Evolutionary conservation across 495 filamentous ascomycete species (phyloP).

Genomic region (Letharia lupina): DNA sequence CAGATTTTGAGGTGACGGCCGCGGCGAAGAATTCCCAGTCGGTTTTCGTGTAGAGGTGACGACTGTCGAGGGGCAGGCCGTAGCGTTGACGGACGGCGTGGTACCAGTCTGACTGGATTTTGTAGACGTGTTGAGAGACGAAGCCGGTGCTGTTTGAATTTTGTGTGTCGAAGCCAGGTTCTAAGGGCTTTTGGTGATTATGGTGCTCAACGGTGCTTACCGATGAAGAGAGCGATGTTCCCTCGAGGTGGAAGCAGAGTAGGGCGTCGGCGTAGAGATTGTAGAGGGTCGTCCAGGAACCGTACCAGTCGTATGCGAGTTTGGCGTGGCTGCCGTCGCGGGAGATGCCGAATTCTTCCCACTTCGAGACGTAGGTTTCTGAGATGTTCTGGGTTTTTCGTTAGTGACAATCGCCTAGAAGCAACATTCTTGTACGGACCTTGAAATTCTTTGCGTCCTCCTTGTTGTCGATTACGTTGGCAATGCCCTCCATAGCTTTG

Average conservation of each 20-base stretch:
- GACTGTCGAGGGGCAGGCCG: constrained; percentile 76
- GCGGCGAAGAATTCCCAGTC: constrained; percentile 93
- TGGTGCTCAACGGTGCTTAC: background rate
- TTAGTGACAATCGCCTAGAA: background rate
- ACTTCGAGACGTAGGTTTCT: constrained; percentile 69
- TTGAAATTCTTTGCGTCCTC: constrained; percentile 60
- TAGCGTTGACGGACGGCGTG: constrained; percentile 71
- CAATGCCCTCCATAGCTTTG: constrained; percentile 82
- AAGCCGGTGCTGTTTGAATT: constrained; percentile 32
- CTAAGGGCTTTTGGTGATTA: constrained; percentile 40
- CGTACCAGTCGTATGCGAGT: constrained; percentile 88
- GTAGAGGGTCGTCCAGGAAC: constrained; percentile 92
- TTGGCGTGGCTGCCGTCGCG: constrained; percentile 80
- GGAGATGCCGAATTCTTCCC: constrained; percentile 73
- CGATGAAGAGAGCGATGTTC: constrained; percentile 24
- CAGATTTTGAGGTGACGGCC: constrained; percentile 58
- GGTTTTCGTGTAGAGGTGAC: constrained; percentile 83
- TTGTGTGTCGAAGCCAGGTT: constrained; percentile 10
- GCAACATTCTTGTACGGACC: constrained; percentile 27
- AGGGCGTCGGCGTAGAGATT: constrained; percentile 79
- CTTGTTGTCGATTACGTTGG: constrained; percentile 57
- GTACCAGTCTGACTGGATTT: constrained; percentile 80
- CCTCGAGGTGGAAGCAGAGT: constrained; percentile 68
- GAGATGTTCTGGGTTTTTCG: constrained; percentile 48
- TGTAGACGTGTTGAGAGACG: constrained; percentile 70